Evolutionary conservation across 2,329 filamentous ascomycete species (phyloP).

Genomic region (Xylariaceae sp.): DNA sequence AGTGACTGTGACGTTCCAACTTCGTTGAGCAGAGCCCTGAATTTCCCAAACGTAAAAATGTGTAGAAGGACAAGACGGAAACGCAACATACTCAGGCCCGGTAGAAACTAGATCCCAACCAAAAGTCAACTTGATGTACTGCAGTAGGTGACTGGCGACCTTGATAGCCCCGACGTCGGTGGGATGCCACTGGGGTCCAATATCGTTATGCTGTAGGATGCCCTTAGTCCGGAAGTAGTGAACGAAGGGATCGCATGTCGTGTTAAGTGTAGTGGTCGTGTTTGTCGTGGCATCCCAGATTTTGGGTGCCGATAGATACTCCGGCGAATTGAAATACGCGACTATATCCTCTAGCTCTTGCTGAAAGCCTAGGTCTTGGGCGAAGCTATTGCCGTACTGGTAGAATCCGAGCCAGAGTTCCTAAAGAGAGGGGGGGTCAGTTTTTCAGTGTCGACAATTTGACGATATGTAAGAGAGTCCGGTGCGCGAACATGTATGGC

Average conservation of each 20-base stretch:
- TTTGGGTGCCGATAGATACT: constrained; percentile 36
- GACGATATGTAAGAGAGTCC: not conserved
- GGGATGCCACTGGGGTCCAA: constrained; percentile 52
- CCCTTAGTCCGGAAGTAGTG: constrained; percentile 58
- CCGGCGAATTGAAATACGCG: constrained; percentile 45
- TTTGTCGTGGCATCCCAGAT: constrained; percentile 39
- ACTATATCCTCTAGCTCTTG: constrained; percentile 47
- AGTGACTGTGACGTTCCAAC: not conserved
- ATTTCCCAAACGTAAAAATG: not conserved
- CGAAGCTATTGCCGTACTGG: constrained; percentile 45
- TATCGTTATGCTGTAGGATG: constrained; percentile 57
- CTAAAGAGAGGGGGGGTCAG: not conserved
- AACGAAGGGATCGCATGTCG: constrained; percentile 40
- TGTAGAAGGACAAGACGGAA: constrained; percentile 16
- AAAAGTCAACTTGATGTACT: constrained; percentile 51
- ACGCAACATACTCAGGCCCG: constrained; percentile 44
- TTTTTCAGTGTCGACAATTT: not conserved
- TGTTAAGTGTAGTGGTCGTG: constrained; percentile 30
- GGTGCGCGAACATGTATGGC: too few relatives aligned
- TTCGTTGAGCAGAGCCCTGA: not conserved
- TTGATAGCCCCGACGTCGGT: constrained; percentile 58
- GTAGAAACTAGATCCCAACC: constrained; percentile 51
- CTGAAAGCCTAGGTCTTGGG: constrained; percentile 42
- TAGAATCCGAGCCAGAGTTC: constrained; percentile 47
- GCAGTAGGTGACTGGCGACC: constrained; percentile 52